Base-by-base conservation (phyloP, 2,329 filamentous ascomycete genomes). In the Microcyclospora pomicola region DNA sequence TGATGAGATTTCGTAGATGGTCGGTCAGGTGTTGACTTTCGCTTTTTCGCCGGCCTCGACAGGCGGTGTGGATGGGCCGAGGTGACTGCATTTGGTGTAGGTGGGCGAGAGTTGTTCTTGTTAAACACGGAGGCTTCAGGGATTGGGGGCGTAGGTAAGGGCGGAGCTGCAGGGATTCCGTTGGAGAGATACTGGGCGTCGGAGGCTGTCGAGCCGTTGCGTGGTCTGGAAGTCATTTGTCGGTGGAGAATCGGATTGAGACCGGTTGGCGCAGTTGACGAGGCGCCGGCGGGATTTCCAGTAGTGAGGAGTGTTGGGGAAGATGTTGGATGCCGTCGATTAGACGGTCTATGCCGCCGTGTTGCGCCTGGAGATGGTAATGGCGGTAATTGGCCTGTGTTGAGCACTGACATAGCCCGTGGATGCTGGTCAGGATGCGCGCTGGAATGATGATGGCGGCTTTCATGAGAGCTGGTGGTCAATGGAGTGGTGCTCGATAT, bases 361-460 rank as follows among this genome's bases (percentile, higher is more conserved):
- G 39, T 75, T 41, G 70, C 72, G n/a, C 85, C 83, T 1, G 87
- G 87, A 0, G 87, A 94, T 0, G 87, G 85, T 33, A 95, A 66
- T 14, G 77, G 68, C 6, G 87, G 82, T 6, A 88, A 66, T 52
- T 91, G 82, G 13, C 84, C 86, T 1, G 83, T 87, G 36, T 71
- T 77, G 19, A 95, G 62, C 13, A 94, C 78, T 3, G 85, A 75
- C 51, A 95, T 93, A 6, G 83, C 80, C 43, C 79, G 76, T 16
- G 66, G 60, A 40, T 66, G 60, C 32, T 66, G 60, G 33, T 64
- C 59, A 58, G 46, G 49, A 4, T 9, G 30, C 5, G 19, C 31
- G 60, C 60, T 44, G 59, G 50, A 44, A 60, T 46, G 45, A 14
- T 49, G 45, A 47, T 47, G 50, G 29, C 59, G 49, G 36, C 52